Evolutionary conservation across 177 flowering plant species (phyloP), one percentile per base, ranked within the genome.

Genomic region (Vitis hybrid): DNA sequence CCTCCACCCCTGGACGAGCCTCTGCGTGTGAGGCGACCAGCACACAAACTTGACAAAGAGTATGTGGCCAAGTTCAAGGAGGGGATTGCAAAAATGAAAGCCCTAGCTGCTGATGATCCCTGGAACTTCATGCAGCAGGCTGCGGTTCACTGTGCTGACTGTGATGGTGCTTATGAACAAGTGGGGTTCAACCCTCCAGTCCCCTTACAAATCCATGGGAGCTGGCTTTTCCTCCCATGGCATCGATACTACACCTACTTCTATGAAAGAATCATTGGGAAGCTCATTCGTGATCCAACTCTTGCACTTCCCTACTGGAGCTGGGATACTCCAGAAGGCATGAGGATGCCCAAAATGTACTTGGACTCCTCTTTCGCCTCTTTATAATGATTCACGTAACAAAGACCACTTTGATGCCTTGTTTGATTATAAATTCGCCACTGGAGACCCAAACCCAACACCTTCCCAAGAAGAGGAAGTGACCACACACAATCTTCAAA

Each of bases 171-270:
- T 2, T 78, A 70, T 24, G 68, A 77, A 15, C 79, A 75, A 51
- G 63, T 40, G 2, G 76, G 74, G 40, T 69, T 74, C 24, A 70
- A 67, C 0, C 49, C 68, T 2, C 51, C 60, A 0, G 68, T 63
- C 2, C 61, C 13, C 13, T 15, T 81, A 1, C 80, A 79, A 30
- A 66, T 79, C 54, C 84, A 81, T 51, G 63, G 62, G 10, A 69
- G 76, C 32, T 81, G 84, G 84, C 76, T 81, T 1, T 81, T 81
- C 64, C 64, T 76, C 66, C 84, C 84, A 3, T 81, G 69, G 68
- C 84, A 81, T 52, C 32, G 84, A 18, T 74, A 59, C 35, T 74
- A 80, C 24, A 60, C 77, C 65, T 71, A 75, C 66, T 80, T 65
- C 70, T 70, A 62, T 56, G 81, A 76, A 27, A 50, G 32, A 63